A percentile compares a stretch with the other conserved stretches of the same genome.
Conservation (phyloP, 352 stramenopile species). For the Aphanomyces euteiches region DNA sequence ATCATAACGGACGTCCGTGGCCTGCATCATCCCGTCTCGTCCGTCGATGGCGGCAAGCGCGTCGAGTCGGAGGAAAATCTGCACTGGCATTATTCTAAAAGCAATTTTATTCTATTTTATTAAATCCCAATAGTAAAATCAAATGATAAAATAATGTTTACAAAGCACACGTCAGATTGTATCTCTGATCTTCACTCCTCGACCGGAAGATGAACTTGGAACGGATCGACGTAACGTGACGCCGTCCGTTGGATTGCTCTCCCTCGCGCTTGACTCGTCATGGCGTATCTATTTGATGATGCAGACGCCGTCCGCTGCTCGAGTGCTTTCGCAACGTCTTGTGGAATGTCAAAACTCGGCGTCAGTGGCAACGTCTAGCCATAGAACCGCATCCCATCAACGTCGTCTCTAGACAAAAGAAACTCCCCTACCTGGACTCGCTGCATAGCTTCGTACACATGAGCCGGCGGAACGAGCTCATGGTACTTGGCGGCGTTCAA, state of each 20-base stretch:
- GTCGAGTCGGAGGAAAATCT: neutral
- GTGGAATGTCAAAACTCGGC: neutral
- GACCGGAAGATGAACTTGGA: neutral
- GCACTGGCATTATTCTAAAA: conserved; percentile 9
- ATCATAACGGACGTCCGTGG: conserved; percentile 13
- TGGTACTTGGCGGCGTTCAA: conserved; percentile 14
- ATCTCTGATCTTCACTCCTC: no score
- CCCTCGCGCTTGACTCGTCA: neutral
- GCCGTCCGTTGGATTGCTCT: conserved; percentile 22
- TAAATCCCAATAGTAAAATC: neutral
- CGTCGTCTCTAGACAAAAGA: neutral
- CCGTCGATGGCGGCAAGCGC: neutral
- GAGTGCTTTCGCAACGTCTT: conserved; percentile 10
- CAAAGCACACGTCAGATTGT: no score
- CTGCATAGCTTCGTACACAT: conserved; percentile 28
- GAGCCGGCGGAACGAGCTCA: conserved; percentile 20
- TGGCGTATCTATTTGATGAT: conserved; percentile 23
- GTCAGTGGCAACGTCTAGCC: neutral
- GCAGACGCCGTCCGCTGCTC: neutral
- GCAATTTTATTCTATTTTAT: neutral
- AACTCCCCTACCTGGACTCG: neutral
- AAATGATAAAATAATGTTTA: conserved; percentile 2
- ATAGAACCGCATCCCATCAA: neutral
- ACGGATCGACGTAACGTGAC: conserved; percentile 26
- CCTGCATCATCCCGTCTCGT: conserved; percentile 25